Base-by-base conservation (phyloP, 1,284 basidiomycete genomes). In the Anthracocystis walkeri region DNA sequence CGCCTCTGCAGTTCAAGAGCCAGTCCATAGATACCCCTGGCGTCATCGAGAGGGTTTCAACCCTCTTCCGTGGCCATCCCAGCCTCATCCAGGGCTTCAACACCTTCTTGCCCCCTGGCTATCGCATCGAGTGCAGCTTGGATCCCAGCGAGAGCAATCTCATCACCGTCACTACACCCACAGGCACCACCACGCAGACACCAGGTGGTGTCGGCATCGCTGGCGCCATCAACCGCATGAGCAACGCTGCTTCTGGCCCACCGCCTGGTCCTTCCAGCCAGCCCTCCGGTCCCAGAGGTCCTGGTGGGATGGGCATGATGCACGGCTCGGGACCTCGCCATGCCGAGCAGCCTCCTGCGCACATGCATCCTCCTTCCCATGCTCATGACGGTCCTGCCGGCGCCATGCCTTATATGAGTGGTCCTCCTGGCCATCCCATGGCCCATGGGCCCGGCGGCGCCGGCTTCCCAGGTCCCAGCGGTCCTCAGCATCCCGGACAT, bases 1-100 rank as follows among this genome's bases (percentile, higher is more conserved):
- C 18, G 35, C 29, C 27, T 16, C 33, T 46, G 12, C 66, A 82
- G 81, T 83, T 84, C 78, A 84, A 84, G 68, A 80, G 77, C 63
- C 83, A 84, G 54, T 69, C 81, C 23, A 97, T 99, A 86, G 96
- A 99, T 88, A 99, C 97, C 0, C 97, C 96, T 1, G 96, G 95
- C 67, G 97, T 99, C 81, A 99, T 99, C 84, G 91, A 95, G 81
- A 92, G 97, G 64, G 96, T 99, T 58, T 98, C 95, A 2, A 91
- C 90, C 75, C 91, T 99, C 48, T 99, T 99, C 87, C 91, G 93
- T 78, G 95, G 95, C 14, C 94, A 98, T 86, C 94, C 93, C 1
- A 87, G 89, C 70, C 92, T 99, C 80, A 98, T 99, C 62, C 93
- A 97, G 86, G 97, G 97, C 35, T 99, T 99, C 90, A 99, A 99